Base-by-base conservation (phyloP, 768 basidiomycete species). In the Gautieria morchelliformis region DNA sequence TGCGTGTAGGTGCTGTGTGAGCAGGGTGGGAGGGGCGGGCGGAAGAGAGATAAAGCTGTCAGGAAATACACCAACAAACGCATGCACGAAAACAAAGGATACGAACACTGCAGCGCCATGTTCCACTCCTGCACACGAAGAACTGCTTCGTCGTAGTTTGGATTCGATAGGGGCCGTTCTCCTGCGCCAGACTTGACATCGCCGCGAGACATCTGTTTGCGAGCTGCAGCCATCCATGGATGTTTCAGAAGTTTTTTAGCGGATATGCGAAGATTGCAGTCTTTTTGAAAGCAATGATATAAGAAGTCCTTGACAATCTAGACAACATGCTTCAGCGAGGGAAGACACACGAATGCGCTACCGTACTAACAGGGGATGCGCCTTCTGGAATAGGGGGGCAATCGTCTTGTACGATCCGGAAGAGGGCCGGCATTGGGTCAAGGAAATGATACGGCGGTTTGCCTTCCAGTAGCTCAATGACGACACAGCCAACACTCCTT, bases 61-160 rank as follows among this genome's bases (percentile, higher is more conserved):
- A 37, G 35, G 14, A 37, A 37, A 37, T 37, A 14, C 35, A 44
- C 11, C 11, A 44, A 9, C 42, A 58, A 41, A 44, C 42, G 9
- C 20, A 22, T n/a, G 19, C 19, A 44, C 17, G 17, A 22, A 44
- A 45, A 22, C 9, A 49, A 41, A 53, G 17, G 32, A 48, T 4
- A 64, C 74, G 64, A 68, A 93, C 91, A 93, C 71, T 90, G 93
- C 58, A 98, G 74, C 0, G 94, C 95, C 68, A 97, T 91, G 65
- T 99, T 99, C 94, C 95, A 99, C 70, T 97, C 92, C 69, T 97
- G 95, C 24, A 99, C 95, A 68, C 90, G 85, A 63, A 92, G 75
- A 35, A 99, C 90, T 19, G 89, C 93, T 65, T 97, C 91, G 62
- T 98, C 93, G 64, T 87, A 96, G 66, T 90, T 90, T 67, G 89